These are phyloP conservation scores for Caryopteris hybrid DNA, from an alignment of 305 asterid genomes.

Conservation along the genomic window DNA sequence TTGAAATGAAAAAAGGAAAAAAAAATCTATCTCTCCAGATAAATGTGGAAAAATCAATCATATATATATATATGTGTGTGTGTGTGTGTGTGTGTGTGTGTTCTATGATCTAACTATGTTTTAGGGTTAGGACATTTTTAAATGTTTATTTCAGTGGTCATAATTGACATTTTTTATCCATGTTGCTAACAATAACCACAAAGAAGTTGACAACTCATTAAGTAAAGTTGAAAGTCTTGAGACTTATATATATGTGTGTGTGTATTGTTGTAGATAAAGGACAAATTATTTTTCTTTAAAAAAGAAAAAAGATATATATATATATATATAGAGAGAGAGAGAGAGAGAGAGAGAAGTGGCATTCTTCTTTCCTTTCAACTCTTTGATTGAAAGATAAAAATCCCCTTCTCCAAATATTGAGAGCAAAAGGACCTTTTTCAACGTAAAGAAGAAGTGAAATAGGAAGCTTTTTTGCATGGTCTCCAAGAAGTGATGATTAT, in stretches of 20 bases:
- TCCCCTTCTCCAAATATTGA: slow-evolving; percentile 27
- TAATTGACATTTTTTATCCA: too few species aligned
- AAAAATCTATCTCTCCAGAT: too few species aligned
- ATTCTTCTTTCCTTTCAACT: slow-evolving; percentile 22
- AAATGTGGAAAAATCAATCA: too few species aligned
- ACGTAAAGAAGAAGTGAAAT: slow-evolving; percentile 33
- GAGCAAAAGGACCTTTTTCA: slow-evolving; percentile 39
- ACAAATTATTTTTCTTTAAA: neutral
- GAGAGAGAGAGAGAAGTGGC: slow-evolving; percentile 19
- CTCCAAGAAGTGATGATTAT: slow-evolving; percentile 66
- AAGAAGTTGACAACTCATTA: neutral
- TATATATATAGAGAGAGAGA: neutral
- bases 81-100: too few species aligned
- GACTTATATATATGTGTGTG: too few species aligned
- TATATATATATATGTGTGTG: too few species aligned
- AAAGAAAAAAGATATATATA: too few species aligned
- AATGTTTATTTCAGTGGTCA: too few species aligned
- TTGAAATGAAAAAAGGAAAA: too few species aligned
- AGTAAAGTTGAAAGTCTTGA: neutral
- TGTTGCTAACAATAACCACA: neutral
- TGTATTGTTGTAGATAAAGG: neutral
- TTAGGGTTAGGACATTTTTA: too few species aligned
- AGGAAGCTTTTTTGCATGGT: slow-evolving; percentile 64
- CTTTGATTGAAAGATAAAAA: slow-evolving; percentile 30
- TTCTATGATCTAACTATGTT: too few species aligned